These are phyloP conservation scores for Trichosporon sp. DNA, from an alignment of 1,284 basidiomycete species.

Conservation along the genomic window DNA sequence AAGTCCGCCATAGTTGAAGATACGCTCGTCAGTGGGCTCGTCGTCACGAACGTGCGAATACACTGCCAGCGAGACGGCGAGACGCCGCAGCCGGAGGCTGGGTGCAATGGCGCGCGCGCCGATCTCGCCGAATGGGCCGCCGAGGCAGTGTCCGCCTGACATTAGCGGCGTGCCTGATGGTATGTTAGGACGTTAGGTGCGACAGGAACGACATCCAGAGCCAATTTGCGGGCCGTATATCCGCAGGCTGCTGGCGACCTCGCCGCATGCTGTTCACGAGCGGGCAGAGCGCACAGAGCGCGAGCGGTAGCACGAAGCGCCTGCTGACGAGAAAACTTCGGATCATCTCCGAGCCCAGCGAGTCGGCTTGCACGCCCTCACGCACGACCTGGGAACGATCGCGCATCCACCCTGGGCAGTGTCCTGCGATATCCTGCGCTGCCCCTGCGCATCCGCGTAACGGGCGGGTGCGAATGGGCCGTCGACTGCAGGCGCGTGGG, in stretches of 20 bases:
- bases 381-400: not conserved
- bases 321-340: not conserved
- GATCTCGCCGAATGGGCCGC: not conserved
- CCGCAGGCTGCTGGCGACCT: not conserved
- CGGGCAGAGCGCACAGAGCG: not conserved
- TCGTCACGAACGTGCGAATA: not conserved
- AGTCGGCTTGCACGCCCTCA: not conserved
- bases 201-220: not conserved
- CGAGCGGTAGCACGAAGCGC: not conserved
- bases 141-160: not conserved
- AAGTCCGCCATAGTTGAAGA: not conserved
- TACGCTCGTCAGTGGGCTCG: not conserved
- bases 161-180: not conserved
- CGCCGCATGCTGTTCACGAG: not conserved
- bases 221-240: not conserved
- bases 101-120: not conserved
- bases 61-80: not conserved
- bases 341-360: not conserved
- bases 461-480: not conserved
- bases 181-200: not conserved
- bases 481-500: not conserved
- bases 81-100: not conserved
- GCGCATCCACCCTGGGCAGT: not conserved
- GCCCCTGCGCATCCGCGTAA: not conserved
- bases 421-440: not conserved